Base-by-base conservation (phyloP, 768 basidiomycete genomes). In the Trametes cubensis region DNA sequence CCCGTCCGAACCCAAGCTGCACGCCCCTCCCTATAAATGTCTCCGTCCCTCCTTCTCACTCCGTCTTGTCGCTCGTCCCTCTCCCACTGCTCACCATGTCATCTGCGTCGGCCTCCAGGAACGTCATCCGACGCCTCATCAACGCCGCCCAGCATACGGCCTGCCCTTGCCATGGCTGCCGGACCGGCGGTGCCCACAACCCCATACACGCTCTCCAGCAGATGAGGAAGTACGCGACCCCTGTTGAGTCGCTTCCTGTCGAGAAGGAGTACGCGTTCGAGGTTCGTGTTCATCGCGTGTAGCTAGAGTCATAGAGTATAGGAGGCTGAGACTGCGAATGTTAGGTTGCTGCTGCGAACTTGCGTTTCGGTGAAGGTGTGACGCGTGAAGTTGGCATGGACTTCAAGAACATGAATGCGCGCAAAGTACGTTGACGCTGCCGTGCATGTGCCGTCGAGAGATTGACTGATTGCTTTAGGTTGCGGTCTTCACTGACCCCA, bases 201-300 rank as follows among this genome's bases (percentile, higher is more conserved):
- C 67, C 70, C 6, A 55, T 79, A 0, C 78, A 79, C 47, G 81
- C 84, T 30, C 69, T 87, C 54, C 83, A 77, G 62, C 87, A 90
- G 71, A 74, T 92, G 64, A 78, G 93, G 65, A 85, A 77, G 71
- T 84, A 90, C 60, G 93, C 93, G 14, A 89, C 89, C 0, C 94
- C 94, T 39, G 85, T 91, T 6, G 81, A 89, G 34, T 67, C 73
- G 1, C 67, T 64, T 10, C 69, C 72, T 0, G 77, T 86, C 4
- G 79, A 92, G 77, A 94, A 89, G 73, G 94, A 96, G 75, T 95
- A 95, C 71, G 94, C 94, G 0, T 96, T 95, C 70, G 94, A 96
- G 83, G 89, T 84, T 34, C 49, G 58, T 57, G 21, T 14, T 13
- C 39, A 34, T 47, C 21, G 13, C 21, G 21, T 14, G 23, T 47